Evolutionary conservation across 495 filamentous ascomycete species (phyloP), one percentile per base, ranked within the genome.

Genomic region (Talaromyces wortmannii): DNA sequence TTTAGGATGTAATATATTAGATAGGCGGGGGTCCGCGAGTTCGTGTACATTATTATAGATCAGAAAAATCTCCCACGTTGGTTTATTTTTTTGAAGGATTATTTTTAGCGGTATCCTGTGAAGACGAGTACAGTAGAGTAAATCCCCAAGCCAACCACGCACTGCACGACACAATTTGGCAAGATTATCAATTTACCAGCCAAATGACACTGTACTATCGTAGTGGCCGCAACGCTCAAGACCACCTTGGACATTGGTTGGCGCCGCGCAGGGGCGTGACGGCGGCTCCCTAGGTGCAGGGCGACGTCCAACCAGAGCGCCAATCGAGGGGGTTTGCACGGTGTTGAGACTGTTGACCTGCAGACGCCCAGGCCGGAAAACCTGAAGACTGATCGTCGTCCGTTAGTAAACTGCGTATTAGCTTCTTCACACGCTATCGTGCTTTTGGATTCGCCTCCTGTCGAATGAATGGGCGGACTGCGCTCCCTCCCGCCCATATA

Each of bases 381-480:
- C 40, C 44, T 56, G 49, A 61, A 58, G 55, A 49, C 40, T 48
- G 65, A 57, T 63, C 64, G 60, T 65, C 40, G 6, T 48, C 48
- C 45, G n/a, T 52, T 31, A 42, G 29, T 48, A 53, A 40, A 40
- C 36, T 40, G 36, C 36, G 44, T 55, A 23, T 32, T 40, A 40
- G 36, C 36, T 40, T 40, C 36, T 40, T 40, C 36, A 40, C 36
- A 40, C 48, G 63, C 64, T 64, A 63, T 55, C 55, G 62, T 55
- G 54, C 36, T 8, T 40, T 40, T 13, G 36, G 36, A 13, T 40
- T 40, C 36, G 36, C 36, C 36, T 40, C 36, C 36, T 40, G 8
- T 23, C 23, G 23, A 23, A 23, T 23, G 23, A 23, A 23, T 23
- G 23, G 23, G 23, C 23, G 1, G 23, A 4, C 23, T 2, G 23